These are phyloP conservation scores for Didymella sp. DNA, from an alignment of 2,329 filamentous ascomycete species.

Conservation along the genomic window DNA sequence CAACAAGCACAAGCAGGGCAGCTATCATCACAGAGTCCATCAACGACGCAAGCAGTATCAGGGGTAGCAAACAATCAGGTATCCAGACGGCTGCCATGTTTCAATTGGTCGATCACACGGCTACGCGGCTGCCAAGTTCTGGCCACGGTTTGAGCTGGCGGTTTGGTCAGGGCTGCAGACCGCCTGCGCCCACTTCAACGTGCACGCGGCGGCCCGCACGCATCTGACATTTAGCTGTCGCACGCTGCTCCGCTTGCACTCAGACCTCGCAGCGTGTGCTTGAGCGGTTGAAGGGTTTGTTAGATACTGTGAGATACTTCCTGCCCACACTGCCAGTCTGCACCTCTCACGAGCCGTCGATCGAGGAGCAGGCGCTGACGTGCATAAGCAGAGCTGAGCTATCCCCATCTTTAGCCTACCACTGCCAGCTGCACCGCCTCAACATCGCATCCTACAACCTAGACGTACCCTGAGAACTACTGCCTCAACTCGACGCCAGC, in stretches of 20 bases:
- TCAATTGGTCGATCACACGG: slow-evolving; percentile 31
- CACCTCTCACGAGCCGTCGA: neutral
- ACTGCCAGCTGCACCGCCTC: neutral
- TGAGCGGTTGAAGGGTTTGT: neutral
- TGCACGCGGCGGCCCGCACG: slow-evolving; percentile 27
- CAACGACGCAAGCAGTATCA: neutral
- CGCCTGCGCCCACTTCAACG: slow-evolving; percentile 20
- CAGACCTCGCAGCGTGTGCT: slow-evolving; percentile 3
- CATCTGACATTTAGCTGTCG: slow-evolving; percentile 16
- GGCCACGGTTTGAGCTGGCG: slow-evolving; percentile 12
- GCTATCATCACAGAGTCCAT: neutral
- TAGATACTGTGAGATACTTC: neutral
- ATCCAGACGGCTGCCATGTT: slow-evolving; percentile 13
- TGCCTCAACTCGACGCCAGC: neutral
- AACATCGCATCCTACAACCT: neutral
- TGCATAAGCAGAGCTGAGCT: slow-evolving; percentile 30
- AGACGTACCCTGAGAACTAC: neutral
- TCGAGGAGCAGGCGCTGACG: slow-evolving; percentile 12
- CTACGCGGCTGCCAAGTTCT: slow-evolving; percentile 34
- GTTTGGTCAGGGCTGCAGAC: slow-evolving; percentile 16
- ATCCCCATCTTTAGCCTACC: neutral
- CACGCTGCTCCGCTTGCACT: slow-evolving; percentile 7
- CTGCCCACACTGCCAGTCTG: neutral
- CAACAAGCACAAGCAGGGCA: slow-evolving; percentile 5
- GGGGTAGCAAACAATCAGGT: neutral